These are phyloP conservation scores for Biscutella laevigata DNA, from an alignment of 441 rosid species.

Conservation along the genomic window DNA sequence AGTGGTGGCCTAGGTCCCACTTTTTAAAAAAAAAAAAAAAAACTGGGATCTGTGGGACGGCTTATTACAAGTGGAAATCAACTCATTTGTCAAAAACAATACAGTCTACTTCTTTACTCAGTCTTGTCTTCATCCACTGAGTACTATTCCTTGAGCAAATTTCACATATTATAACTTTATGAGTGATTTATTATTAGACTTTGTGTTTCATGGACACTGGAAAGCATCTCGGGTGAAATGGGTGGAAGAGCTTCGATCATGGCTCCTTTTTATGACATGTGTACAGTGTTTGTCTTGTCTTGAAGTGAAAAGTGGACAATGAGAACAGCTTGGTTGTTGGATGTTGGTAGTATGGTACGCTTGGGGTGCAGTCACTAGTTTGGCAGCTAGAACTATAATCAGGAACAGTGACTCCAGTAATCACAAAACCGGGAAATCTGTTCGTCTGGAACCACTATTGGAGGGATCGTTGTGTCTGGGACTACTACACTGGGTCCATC, in stretches of 20 bases:
- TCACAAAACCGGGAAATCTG: slow-evolving; percentile 23
- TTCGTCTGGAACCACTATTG: slow-evolving; percentile 23
- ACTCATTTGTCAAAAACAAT: slow-evolving; percentile 5
- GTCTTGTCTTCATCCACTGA: neutral
- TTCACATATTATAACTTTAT: slow-evolving; percentile 15
- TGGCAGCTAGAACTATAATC: slow-evolving; percentile 20
- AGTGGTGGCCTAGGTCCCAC: no score
- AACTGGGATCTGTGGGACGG: neutral
- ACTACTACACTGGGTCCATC: slow-evolving; percentile 14
- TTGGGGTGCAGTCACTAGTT: slow-evolving; percentile 17
- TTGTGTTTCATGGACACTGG: slow-evolving; percentile 15
- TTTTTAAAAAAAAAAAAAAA: no score
- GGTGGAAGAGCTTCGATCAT: slow-evolving; percentile 24
- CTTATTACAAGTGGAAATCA: no score
- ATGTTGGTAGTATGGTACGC: slow-evolving; percentile 17
- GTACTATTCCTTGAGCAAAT: neutral
- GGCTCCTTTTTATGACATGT: slow-evolving; percentile 12
- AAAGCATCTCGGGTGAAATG: slow-evolving; percentile 14
- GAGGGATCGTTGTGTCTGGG: slow-evolving; percentile 25
- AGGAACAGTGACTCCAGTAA: slow-evolving; percentile 25
- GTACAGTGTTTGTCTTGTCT: slow-evolving; percentile 14
- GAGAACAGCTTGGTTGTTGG: slow-evolving; percentile 18
- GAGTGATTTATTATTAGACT: slow-evolving; percentile 17
- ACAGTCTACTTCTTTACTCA: neutral
- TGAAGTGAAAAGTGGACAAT: slow-evolving; percentile 11